phyloP scores from a whole-genome alignment of 805 yeast species.

The Myxozyma kluyveri region DNA sequence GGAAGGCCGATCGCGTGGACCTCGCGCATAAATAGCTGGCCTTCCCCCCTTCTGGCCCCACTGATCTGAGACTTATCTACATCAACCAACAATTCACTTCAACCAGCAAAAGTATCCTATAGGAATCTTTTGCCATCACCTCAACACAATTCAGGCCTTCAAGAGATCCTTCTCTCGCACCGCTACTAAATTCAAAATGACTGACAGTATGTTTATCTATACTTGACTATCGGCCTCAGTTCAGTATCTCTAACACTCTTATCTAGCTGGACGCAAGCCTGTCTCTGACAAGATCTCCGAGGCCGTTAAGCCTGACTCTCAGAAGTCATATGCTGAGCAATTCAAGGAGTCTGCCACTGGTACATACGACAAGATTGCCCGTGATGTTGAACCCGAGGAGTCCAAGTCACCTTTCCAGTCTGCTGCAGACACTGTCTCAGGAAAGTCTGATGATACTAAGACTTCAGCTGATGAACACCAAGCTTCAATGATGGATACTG shows the following conservation, averaged over 20 bases:
- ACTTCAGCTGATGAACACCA: slow-evolving; percentile 52
- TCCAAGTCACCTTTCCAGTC: slow-evolving; percentile 71
- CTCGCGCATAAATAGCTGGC: background rate
- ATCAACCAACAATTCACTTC: background rate
- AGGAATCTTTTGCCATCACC: background rate
- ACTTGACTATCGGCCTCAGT: background rate
- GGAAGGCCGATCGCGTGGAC: background rate
- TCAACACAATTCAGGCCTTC: slow-evolving; percentile 14
- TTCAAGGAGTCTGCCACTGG: slow-evolving; percentile 70
- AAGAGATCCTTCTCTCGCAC: slow-evolving; percentile 9
- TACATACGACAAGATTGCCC: slow-evolving; percentile 62
- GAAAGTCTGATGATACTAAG: slow-evolving; percentile 50
- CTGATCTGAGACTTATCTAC: background rate
- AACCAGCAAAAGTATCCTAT: background rate
- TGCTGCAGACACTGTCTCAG: slow-evolving; percentile 56
- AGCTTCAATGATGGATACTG: slow-evolving; percentile 33
- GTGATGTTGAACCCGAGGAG: slow-evolving; percentile 57
- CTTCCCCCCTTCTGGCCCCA: background rate
- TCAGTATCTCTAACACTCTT: background rate
- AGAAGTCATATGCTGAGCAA: slow-evolving; percentile 62
- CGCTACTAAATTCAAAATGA: slow-evolving; percentile 10
- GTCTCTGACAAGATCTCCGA: slow-evolving; percentile 68
- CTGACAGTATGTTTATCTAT: slow-evolving; percentile 10
- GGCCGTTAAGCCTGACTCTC: slow-evolving; percentile 64
- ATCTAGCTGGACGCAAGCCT: slow-evolving; percentile 64